Base-by-base conservation (phyloP, 2,329 filamentous ascomycete genomes). In the Thielaviopsis ethacetica region DNA sequence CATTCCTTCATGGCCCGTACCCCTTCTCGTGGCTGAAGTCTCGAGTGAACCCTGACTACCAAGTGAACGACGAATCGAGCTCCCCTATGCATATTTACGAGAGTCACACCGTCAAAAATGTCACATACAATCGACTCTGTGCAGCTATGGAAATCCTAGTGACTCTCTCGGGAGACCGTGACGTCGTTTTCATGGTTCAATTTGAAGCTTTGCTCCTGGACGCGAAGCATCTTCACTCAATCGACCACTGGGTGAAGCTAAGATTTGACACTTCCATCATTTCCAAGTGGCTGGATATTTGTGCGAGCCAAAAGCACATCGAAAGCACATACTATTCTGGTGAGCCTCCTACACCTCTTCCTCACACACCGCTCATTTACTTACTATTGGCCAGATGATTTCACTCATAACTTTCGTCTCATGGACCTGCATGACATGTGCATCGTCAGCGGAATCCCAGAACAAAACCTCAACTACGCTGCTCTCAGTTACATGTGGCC, bases 401-500 rank as follows among this genome's bases (percentile, higher is more conserved):
- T 26, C 17, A 15, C 50, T 5, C 15, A 15, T 5, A 19, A n/a
- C 21, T 49, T 59, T 21, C 38, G 21, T 7, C 22, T 59, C 9
- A 21, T 59, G 3, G 57, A 54, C 27, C 22, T 59, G 19, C n/a
- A 30, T 5, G 51, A 59, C 9, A 59, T 54, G 17, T 54, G 51
- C 9, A 12, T 59, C 22, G 34, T 59, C 4, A n/a, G 21, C 19
- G 27, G 22, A 21, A 12, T 7, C 22, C 17, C 38, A 5, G 19
- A 21, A 17, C 6, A 47, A 9, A 22, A 15, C 49, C 21, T 44
- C 34, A 24, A 47, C 24, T 75, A 75, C 56, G 63, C 74, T 4
- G 71, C 73, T n/a, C 67, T 76, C 22, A 75, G 73, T 65, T 76
- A 76, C 63, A 71, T 75, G 44, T 73, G 71, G 67, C 22, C 30